phyloP scores from a whole-genome alignment of 129 eudicot genomes.

The Gnaphalium uliginosum region DNA sequence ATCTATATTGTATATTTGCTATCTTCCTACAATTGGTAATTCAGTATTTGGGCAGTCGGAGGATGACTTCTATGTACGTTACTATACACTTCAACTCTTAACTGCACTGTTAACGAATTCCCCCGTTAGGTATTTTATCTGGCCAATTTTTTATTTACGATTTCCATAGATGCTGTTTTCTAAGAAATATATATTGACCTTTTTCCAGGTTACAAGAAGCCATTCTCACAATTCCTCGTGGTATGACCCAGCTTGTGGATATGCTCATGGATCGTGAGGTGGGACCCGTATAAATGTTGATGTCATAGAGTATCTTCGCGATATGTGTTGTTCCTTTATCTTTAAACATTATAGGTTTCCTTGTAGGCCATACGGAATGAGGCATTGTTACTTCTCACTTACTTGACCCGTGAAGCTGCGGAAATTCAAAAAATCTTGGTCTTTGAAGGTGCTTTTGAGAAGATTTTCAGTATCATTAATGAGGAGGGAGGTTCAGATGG shows the following conservation, averaged over 20 bases:
- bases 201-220: slow-evolving; percentile 87
- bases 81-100: slow-evolving; percentile 84
- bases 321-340: neutral
- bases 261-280: slow-evolving; percentile 99
- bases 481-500: slow-evolving; percentile 99
- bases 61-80: slow-evolving; percentile 92
- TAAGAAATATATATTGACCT: slow-evolving; percentile 5
- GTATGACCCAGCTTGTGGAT: slow-evolving; percentile 88
- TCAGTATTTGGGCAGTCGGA: slow-evolving; percentile 58
- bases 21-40: slow-evolving; percentile 22
- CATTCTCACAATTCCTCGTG: slow-evolving; percentile 78
- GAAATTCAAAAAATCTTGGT: slow-evolving; percentile 94
- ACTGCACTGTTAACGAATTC: slow-evolving; percentile 81
- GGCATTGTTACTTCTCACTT: slow-evolving; percentile 87
- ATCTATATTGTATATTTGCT: neutral
- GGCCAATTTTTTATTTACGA: neutral
- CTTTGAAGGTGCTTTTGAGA: slow-evolving; percentile 97
- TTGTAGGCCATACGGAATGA: slow-evolving; percentile 85
- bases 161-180: neutral
- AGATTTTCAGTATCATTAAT: slow-evolving; percentile 77
- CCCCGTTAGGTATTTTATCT: slow-evolving; percentile 55
- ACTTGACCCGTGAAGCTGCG: slow-evolving; percentile 91
- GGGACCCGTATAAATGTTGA: slow-evolving; percentile 15
- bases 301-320: neutral
- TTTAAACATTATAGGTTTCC: slow-evolving; percentile 3